Evolutionary conservation across 129 eudicot species (phyloP).

Genomic region (Calendula officinalis): DNA sequence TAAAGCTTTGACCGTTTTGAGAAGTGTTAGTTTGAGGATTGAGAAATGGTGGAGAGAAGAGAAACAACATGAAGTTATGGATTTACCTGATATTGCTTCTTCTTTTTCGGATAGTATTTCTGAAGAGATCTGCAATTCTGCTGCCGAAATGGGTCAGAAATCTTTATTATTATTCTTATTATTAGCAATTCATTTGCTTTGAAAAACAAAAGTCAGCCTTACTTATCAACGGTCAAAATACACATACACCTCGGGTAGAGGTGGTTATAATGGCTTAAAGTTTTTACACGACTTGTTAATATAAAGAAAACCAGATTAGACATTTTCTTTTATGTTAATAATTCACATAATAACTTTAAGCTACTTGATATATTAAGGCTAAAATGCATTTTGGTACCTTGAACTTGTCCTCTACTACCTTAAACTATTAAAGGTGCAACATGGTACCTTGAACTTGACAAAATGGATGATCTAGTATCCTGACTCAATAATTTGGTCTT

Average conservation of each 20-base stretch:
- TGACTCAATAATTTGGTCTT: too few relatives aligned
- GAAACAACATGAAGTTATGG: slow-evolving; percentile 68
- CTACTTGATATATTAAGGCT: too few relatives aligned
- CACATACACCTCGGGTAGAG: neutral
- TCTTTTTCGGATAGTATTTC: slow-evolving; percentile 71
- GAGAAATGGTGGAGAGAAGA: slow-evolving; percentile 98
- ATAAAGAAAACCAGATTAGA: too few relatives aligned
- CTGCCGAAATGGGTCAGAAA: slow-evolving; percentile 86
- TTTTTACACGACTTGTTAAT: too few relatives aligned
- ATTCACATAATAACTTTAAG: too few relatives aligned
- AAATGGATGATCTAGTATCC: too few relatives aligned
- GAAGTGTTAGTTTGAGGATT: slow-evolving; percentile 89
- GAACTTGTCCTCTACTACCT: too few relatives aligned
- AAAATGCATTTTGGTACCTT: too few relatives aligned
- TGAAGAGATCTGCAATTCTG: slow-evolving; percentile 91
- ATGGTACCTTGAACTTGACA: too few relatives aligned
- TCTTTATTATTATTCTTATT: neutral
- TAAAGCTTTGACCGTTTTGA: slow-evolving; percentile 85
- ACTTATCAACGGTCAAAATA: neutral
- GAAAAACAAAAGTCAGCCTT: neutral
- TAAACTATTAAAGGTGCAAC: too few relatives aligned
- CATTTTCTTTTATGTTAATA: too few relatives aligned
- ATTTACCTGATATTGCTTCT: slow-evolving; percentile 68
- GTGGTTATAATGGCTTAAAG: neutral
- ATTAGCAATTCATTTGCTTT: neutral